Base-by-base conservation (phyloP, 805 yeast genomes). In the Isabelozyma rhagii region DNA sequence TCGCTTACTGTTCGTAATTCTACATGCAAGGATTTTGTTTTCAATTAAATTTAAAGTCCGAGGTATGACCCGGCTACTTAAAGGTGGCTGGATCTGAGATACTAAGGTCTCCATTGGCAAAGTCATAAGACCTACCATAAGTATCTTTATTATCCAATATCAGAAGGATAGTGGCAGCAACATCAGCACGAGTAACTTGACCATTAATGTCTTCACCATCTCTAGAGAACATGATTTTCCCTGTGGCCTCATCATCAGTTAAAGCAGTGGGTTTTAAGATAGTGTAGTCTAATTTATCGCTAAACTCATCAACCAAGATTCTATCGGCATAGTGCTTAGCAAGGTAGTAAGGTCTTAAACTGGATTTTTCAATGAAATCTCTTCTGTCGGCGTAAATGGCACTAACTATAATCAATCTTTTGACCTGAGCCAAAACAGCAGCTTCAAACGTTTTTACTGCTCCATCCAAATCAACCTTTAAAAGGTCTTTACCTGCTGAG, bases 261-360 rank as follows among this genome's bases (percentile, higher is more conserved):
- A 82, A 68, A 11, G 46, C 8, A 2, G 83, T 81, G 1, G 88
- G 88, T 54, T 75, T 80, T 44, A 83, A 60, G 45, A 83, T 81
- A 1, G 87, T 83, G 68, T 70, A 83, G 54, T 81, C 79, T 54
- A 78, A 67, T n/a, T 49, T 41, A 1, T 65, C 61, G 9, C 73
- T 60, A 27, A 65, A 61, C 49, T 75, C 74, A 47, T 76, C 55
- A 43, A 67, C 69, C 52, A 68, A 62, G 28, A 67, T 60, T 42
- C 71, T 61, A 58, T 84, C 89, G 4, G 88, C 86, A 47, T 81
- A 80, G 56, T 78, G 78, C 64, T 84, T 84, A 11, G 86, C 83
- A 50, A 81, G 80, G 55, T 75, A 83, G 64, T 84, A 83, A 27
- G 77, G 62, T 41, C 79, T 56, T 7, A 73, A 57, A 3, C 61